Evolutionary conservation across 2,329 filamentous ascomycete genomes (phyloP), one percentile per base, ranked within the genome.

Genomic region (Harringtonia lauricola): DNA sequence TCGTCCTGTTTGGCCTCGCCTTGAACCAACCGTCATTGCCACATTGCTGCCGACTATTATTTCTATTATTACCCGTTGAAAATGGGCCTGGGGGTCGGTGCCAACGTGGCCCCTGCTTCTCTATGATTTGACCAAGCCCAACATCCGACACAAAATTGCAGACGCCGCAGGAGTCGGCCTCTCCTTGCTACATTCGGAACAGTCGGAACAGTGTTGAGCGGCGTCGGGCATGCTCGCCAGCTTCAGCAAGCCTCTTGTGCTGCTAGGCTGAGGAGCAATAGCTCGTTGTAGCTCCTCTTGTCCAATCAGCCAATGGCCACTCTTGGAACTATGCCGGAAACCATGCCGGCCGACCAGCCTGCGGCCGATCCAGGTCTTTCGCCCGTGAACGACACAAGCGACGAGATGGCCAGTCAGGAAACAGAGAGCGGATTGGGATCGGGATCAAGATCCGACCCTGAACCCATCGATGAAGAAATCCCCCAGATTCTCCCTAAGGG

Each of bases 401-500:
- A 26, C 10, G 24, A 10, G 24, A 26, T 26, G 24, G 24, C 7
- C 24, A 6, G 24, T 6, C 24, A 6, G 24, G 24, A 10, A 26
- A 6, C 7, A 26, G 24, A 7, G 24, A 26, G 24, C 6, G 7
- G 24, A 26, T 26, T 10, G 24, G 10, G 24, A 26, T 10, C n/a
- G n/a, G n/a, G n/a, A n/a, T n/a, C n/a, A n/a, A n/a, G n/a, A n/a
- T n/a, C n/a, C n/a, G n/a, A n/a, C n/a, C n/a, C n/a, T n/a, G n/a
- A 18, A n/a, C 15, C 21, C 22, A 15, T 29, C 2, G 36, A 49
- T 5, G 45, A 45, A 8, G 45, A 45, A 8, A 36, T 29, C 52
- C 58, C 63, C 31, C 64, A 68, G 59, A 65, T 75, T 30, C 53
- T 79, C 55, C 76, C 76, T 18, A 71, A 71, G 55, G 76, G 74